These are phyloP conservation scores for Cordyceps farinosa DNA, from an alignment of 2,329 filamentous ascomycete species.

Conservation along the genomic window DNA sequence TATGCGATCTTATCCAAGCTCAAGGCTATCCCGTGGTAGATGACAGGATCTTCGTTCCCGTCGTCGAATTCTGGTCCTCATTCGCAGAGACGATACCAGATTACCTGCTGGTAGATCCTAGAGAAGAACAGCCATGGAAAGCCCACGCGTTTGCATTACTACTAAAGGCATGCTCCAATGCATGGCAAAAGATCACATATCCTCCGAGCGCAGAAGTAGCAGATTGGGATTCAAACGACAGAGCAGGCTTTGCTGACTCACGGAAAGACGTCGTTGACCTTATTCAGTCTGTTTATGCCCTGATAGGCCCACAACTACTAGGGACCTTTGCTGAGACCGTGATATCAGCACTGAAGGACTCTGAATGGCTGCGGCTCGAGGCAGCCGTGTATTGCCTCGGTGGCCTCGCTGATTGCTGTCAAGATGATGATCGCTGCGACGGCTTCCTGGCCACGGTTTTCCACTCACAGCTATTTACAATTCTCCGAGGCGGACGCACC, in stretches of 20 bases:
- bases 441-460: slow-evolving; percentile 60
- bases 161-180: slow-evolving; percentile 61
- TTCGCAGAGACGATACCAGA: slow-evolving; percentile 68
- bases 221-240: slow-evolving; percentile 67
- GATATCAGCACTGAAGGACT: slow-evolving; percentile 45
- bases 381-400: slow-evolving; percentile 61
- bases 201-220: slow-evolving; percentile 55
- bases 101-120: slow-evolving; percentile 5
- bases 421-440: slow-evolving; percentile 56
- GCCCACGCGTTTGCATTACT: slow-evolving; percentile 32
- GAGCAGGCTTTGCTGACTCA: slow-evolving; percentile 65
- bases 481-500: slow-evolving; percentile 48
- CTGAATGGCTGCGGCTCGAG: slow-evolving; percentile 58
- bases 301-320: slow-evolving; percentile 55
- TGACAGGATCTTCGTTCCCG: slow-evolving; percentile 69
- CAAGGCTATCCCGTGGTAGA: slow-evolving; percentile 66
- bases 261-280: slow-evolving; percentile 77
- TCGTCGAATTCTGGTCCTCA: slow-evolving; percentile 77
- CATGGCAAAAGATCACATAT: slow-evolving; percentile 67
- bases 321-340: slow-evolving; percentile 55
- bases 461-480: slow-evolving; percentile 52
- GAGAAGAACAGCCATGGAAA: not conserved
- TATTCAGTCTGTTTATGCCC: slow-evolving; percentile 65
- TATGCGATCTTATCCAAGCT: slow-evolving; percentile 64
- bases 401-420: slow-evolving; percentile 62